Percentiles rank a stretch among this genome's conserved stretches.
Evolutionary conservation across 106 monocot species (phyloP).

Genomic region (Posidonia australis): DNA sequence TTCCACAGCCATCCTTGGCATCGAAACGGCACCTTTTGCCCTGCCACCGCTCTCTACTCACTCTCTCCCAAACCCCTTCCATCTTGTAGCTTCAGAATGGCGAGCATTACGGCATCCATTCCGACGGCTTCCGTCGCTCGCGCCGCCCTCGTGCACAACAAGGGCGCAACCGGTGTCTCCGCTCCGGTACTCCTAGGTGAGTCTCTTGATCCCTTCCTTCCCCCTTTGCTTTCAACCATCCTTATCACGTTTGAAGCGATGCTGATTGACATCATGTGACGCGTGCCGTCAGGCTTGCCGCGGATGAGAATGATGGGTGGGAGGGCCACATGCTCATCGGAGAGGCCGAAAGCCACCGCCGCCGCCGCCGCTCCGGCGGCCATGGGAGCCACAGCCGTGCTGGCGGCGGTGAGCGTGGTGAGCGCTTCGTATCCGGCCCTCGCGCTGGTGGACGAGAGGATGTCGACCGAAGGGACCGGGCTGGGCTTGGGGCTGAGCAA

Average conservation of each 20-base stretch:
- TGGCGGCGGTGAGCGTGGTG: constrained; percentile 31
- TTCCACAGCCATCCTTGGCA: too few relatives aligned
- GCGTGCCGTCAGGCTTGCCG: constrained; percentile 14
- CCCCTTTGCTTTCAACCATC: too few relatives aligned
- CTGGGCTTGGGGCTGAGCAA: constrained; percentile 61
- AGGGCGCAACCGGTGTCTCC: constrained; percentile 2
- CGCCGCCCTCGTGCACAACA: constrained; percentile 2
- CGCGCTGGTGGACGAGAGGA: constrained; percentile 67
- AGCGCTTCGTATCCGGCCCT: constrained; percentile 34
- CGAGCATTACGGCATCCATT: constrained; percentile 12
- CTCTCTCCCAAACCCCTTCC: too few relatives aligned
- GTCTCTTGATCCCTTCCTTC: not conserved
- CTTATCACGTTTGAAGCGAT: too few relatives aligned
- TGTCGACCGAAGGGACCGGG: constrained; percentile 72
- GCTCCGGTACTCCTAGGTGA: constrained; percentile 20
- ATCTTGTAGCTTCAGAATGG: not conserved
- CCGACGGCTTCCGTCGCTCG: constrained; percentile 11
- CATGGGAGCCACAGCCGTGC: constrained; percentile 6
- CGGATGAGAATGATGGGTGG: constrained; percentile 18
- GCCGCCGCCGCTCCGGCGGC: not conserved
- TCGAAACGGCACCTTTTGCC: too few relatives aligned
- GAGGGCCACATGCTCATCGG: constrained; percentile 15
- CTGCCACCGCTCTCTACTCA: too few relatives aligned
- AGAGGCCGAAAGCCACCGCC: constrained; percentile 11
- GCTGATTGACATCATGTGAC: too few relatives aligned